These are phyloP conservation scores for Diaporthe sp. DNA, from an alignment of 2,329 filamentous ascomycete species.

Conservation along the genomic window DNA sequence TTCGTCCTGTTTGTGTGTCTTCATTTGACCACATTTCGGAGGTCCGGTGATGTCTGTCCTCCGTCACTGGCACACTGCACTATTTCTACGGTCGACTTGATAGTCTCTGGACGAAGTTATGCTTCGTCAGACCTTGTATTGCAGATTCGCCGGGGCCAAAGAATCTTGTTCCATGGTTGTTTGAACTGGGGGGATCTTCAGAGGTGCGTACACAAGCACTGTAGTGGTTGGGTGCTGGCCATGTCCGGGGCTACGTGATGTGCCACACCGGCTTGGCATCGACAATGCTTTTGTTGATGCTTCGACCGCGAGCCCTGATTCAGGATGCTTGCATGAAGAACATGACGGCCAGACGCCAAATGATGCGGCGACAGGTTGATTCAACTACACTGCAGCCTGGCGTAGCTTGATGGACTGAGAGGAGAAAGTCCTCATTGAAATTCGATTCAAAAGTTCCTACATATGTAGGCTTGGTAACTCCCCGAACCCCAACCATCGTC, in stretches of 20 bases:
- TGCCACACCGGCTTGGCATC: background rate
- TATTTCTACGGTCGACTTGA: background rate
- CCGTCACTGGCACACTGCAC: background rate
- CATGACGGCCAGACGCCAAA: background rate
- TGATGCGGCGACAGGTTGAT: background rate
- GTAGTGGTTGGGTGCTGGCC: background rate
- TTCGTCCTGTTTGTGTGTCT: background rate
- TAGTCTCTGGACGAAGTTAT: background rate
- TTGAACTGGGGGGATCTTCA: background rate
- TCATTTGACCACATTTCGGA: background rate
- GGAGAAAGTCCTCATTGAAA: background rate
- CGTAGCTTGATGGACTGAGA: background rate
- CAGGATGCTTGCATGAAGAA: background rate
- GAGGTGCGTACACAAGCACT: background rate
- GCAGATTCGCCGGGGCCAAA: background rate
- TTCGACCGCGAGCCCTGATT: background rate
- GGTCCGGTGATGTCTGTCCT: too few species aligned
- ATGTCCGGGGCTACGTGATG: too few species aligned
- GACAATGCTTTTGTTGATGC: background rate
- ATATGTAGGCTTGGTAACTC: conserved; percentile 1
- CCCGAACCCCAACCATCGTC: conserved; percentile 7
- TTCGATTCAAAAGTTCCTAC: background rate
- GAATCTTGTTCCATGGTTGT: background rate
- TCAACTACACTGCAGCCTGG: background rate
- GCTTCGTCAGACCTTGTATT: background rate